Conservation (phyloP, 352 stramenopile species). For the Phytophthora fragariaefolia region DNA sequence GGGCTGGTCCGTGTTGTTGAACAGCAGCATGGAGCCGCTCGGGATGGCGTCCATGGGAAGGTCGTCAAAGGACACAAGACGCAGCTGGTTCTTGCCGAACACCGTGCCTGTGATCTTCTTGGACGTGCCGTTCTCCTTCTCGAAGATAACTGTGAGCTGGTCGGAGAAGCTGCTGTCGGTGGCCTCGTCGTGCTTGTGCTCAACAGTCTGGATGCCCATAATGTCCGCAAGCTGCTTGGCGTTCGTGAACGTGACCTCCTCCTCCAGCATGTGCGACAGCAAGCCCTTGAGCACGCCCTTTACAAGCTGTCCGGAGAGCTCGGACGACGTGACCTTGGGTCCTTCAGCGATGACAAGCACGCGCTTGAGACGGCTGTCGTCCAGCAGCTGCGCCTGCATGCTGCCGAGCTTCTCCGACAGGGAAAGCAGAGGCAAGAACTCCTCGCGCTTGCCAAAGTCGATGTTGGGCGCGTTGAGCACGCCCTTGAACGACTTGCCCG, state of each 20-base stretch:
- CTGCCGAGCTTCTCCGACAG: conserved; percentile 93
- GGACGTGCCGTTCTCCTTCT: conserved; percentile 86
- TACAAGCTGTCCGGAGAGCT: conserved; percentile 86
- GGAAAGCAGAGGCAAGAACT: conserved; percentile 87
- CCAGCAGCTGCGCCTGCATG: conserved; percentile 88
- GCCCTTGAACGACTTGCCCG: conserved; percentile 92
- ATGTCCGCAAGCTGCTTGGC: conserved; percentile 85
- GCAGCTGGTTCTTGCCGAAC: conserved; percentile 88
- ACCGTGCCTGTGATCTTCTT: conserved; percentile 91
- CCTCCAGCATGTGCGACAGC: conserved; percentile 90
- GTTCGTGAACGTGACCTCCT: conserved; percentile 93
- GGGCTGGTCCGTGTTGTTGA: conserved; percentile 95
- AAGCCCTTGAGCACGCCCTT: conserved; percentile 92
- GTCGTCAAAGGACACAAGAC: conserved; percentile 90
- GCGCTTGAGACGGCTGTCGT: conserved; percentile 68
- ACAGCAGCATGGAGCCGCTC: conserved; percentile 92
- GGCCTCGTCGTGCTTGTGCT: conserved; percentile 90
- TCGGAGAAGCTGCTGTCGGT: conserved; percentile 86
- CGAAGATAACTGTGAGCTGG: conserved; percentile 92
- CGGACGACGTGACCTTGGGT: conserved; percentile 77
- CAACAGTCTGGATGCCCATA: conserved; percentile 90
- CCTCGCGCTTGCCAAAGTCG: conserved; percentile 79
- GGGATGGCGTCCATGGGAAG: conserved; percentile 87
- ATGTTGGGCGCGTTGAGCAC: conserved; percentile 96
- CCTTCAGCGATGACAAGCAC: conserved; percentile 85